Evolutionary conservation across 2,329 filamentous ascomycete genomes (phyloP).

Genomic region (Ampelomyces quisqualis): DNA sequence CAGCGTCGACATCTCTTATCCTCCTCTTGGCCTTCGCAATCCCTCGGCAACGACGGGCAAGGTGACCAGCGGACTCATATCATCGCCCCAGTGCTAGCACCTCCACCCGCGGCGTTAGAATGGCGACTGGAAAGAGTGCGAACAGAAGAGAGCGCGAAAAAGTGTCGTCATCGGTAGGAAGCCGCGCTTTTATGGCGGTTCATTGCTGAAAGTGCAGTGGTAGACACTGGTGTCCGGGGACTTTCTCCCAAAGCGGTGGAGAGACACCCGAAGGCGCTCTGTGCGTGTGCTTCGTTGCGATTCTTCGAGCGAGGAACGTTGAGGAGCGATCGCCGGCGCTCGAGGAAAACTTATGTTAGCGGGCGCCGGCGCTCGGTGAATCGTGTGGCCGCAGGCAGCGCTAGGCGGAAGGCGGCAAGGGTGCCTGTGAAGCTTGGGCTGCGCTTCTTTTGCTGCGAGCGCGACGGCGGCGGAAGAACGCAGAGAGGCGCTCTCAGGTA

Average conservation of each 20-base stretch:
- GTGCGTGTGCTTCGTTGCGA: constrained; percentile 98
- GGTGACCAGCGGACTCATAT: constrained; percentile 75
- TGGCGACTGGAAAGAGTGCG: constrained; percentile 50
- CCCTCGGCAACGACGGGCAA: constrained; percentile 24
- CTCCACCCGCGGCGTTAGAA: constrained; percentile 37
- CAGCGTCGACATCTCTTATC: constrained; percentile 22
- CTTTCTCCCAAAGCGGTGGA: constrained; percentile 97
- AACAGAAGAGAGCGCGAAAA: constrained; percentile 53
- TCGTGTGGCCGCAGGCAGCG: constrained; percentile 17
- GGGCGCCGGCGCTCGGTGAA: constrained; percentile 16
- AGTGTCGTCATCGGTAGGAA: constrained; percentile 52
- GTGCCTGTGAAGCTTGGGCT: constrained; percentile 32
- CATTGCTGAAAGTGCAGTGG: constrained; percentile 78
- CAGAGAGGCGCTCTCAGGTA: constrained; percentile 11
- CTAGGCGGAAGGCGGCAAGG: constrained; percentile 25
- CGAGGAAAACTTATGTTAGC: constrained; percentile 24
- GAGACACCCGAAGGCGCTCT: constrained; percentile 52
- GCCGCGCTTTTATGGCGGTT: constrained; percentile 99
- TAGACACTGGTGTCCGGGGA: constrained; percentile 83
- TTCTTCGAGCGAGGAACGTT: constrained; percentile 96
- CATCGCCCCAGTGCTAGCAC: constrained; percentile 68
- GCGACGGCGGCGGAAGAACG: constrained; percentile 11
- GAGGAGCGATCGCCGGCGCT: constrained; percentile 28
- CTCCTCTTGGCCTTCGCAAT: constrained; percentile 33
- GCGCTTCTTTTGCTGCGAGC: constrained; percentile 22